Conservation (phyloP, 2,329 filamentous ascomycete genomes). For the Colletotrichum godetiae region DNA sequence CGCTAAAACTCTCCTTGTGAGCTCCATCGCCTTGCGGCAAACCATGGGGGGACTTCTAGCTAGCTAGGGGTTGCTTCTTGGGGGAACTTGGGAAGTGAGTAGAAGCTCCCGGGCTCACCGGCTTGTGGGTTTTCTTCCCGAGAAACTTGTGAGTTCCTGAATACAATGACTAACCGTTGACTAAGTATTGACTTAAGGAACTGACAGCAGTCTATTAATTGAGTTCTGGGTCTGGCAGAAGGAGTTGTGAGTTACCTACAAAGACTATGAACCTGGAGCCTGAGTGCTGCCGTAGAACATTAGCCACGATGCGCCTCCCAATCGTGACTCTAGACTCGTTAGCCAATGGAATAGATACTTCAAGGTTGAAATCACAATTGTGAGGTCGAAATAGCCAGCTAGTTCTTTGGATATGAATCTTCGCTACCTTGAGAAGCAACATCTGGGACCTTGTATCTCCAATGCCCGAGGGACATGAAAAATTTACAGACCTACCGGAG, state of each 20-base stretch:
- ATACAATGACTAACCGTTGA: neutral
- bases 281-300: neutral
- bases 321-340: neutral
- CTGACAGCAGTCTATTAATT: neutral
- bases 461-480: neutral
- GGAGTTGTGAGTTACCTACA: neutral
- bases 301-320: neutral
- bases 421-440: neutral
- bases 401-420: neutral
- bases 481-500: neutral
- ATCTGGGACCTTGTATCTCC: neutral
- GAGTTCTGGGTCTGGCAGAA: neutral
- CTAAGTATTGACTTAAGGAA: neutral
- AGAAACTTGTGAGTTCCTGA: neutral
- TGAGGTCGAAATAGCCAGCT: neutral
- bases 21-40: neutral
- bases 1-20: neutral
- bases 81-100: no score
- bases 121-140: neutral
- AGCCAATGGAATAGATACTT: neutral
- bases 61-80: neutral
- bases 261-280: neutral
- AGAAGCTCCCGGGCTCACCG: neutral
- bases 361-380: neutral
- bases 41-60: neutral